A percentile compares a stretch with the other conserved stretches of the same genome.
Conservation (phyloP, 2,329 filamentous ascomycete genomes). For the Xylariaceae sp. region DNA sequence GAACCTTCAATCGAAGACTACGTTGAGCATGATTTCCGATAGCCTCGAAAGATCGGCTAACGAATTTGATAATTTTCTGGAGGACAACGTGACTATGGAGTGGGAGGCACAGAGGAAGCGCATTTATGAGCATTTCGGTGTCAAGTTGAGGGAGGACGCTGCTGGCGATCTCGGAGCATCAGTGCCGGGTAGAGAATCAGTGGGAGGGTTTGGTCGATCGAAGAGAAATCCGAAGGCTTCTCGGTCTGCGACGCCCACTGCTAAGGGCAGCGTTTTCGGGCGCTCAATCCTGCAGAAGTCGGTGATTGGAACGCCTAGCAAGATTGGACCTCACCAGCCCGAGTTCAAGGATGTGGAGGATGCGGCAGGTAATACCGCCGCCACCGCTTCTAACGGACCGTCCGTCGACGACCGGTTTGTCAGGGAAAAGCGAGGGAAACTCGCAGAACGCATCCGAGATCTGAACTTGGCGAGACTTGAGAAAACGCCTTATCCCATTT, state of each 20-base stretch:
- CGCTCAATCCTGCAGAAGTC: constrained; percentile 72
- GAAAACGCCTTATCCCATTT: constrained; percentile 64
- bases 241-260: constrained; percentile 34
- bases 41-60: constrained; percentile 83
- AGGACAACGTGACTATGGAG: constrained; percentile 91
- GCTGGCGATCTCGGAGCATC: constrained; percentile 32
- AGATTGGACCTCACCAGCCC: constrained; percentile 59
- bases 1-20: constrained; percentile 84
- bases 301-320: constrained; percentile 76
- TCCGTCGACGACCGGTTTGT: constrained; percentile 70
- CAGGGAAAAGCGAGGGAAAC: constrained; percentile 78
- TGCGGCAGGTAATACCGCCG: constrained; percentile 46
- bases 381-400: constrained; percentile 43
- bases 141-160: constrained; percentile 58
- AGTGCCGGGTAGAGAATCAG: constrained; percentile 42
- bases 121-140: constrained; percentile 95
- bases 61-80: constrained; percentile 90
- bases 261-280: constrained; percentile 55
- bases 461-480: constrained; percentile 71
- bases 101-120: constrained; percentile 91
- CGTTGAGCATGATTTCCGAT: constrained; percentile 84
- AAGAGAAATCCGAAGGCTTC: constrained; percentile 45
- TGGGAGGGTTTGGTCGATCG: constrained; percentile 58
- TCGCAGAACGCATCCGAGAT: constrained; percentile 72
- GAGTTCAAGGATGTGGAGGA: constrained; percentile 67